These are phyloP conservation scores for Alternaria triticimaculans DNA, from an alignment of 2,329 filamentous ascomycete genomes.

Conservation along the genomic window DNA sequence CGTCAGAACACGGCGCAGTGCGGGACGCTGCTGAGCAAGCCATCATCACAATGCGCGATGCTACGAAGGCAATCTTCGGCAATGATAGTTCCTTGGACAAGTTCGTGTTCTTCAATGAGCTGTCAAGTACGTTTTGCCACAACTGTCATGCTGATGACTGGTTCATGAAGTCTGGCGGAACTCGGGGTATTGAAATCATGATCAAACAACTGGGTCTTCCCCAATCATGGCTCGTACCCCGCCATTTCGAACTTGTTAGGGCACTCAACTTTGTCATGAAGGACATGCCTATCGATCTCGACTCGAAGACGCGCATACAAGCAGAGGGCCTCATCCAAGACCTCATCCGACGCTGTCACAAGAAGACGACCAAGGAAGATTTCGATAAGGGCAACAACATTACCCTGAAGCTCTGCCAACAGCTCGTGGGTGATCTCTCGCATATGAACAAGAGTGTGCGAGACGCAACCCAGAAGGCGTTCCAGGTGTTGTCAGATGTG, in stretches of 20 bases:
- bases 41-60: slow-evolving; percentile 78
- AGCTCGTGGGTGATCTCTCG: slow-evolving; percentile 85
- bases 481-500: slow-evolving; percentile 81
- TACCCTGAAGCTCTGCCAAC: slow-evolving; percentile 78
- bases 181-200: slow-evolving; percentile 85
- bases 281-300: slow-evolving; percentile 93
- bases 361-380: slow-evolving; percentile 81
- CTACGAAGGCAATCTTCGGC: slow-evolving; percentile 80
- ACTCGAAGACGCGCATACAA: slow-evolving; percentile 82
- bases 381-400: slow-evolving; percentile 69
- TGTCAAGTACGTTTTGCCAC: slow-evolving; percentile 87
- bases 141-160: slow-evolving; percentile 97
- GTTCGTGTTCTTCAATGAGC: slow-evolving; percentile 82
- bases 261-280: slow-evolving; percentile 98
- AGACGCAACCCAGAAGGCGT: slow-evolving; percentile 80
- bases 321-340: slow-evolving; percentile 84
- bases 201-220: slow-evolving; percentile 85
- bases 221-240: slow-evolving; percentile 79
- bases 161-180: slow-evolving; percentile 96
- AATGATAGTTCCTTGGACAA: slow-evolving; percentile 72
- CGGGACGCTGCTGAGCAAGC: slow-evolving; percentile 82
- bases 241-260: slow-evolving; percentile 86
- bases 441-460: slow-evolving; percentile 97
- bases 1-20: slow-evolving; percentile 81
- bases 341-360: slow-evolving; percentile 78